Conservation (phyloP, 371 early-diverging fungal species). For the Mortierella sp. region DNA sequence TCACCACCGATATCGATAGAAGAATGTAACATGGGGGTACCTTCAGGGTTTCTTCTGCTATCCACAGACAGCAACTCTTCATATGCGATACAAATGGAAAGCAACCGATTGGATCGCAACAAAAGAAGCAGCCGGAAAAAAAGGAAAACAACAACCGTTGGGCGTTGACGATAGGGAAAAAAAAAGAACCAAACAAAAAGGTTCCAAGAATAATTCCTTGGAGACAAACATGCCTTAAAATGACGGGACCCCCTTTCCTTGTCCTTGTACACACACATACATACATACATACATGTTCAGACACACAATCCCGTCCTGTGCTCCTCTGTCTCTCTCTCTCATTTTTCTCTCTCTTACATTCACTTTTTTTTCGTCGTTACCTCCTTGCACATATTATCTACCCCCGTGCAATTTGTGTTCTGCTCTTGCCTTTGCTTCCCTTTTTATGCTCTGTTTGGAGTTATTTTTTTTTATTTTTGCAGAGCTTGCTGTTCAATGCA, state of each 20-base stretch:
- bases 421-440: not conserved
- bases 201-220: not conserved
- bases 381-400: not conserved
- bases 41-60: too few species aligned
- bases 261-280: not conserved
- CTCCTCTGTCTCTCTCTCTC: not conserved
- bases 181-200: not conserved
- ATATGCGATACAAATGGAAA: too few species aligned
- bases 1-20: not conserved
- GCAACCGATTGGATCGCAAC: not conserved
- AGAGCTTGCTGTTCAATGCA: too few species aligned
- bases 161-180: slow-evolving; percentile 9
- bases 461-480: too few species aligned
- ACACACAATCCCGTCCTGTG: too few species aligned
- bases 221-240: not conserved
- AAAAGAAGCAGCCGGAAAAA: not conserved
- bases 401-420: slow-evolving; percentile 2
- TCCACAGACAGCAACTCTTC: too few species aligned
- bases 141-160: slow-evolving; percentile 10
- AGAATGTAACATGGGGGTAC: not conserved
- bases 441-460: not conserved
- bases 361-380: not conserved
- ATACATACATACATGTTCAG: not conserved
- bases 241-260: not conserved
- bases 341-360: not conserved